Evolutionary conservation across 2,329 filamentous ascomycete species (phyloP), one percentile per base, ranked within the genome.

Genomic region (Sphaerulina musiva): DNA sequence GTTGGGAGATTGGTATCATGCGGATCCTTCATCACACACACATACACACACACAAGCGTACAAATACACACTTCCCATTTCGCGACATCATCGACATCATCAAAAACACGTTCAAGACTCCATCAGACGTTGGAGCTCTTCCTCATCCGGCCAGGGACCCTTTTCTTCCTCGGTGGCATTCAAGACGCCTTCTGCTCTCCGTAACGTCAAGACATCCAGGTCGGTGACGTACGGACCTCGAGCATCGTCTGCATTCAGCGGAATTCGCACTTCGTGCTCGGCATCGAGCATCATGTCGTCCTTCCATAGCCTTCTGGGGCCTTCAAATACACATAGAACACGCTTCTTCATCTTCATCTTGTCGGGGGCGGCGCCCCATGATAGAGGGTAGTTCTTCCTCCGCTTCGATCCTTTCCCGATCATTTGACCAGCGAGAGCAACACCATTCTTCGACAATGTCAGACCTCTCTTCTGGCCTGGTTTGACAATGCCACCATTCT

Each of bases 301-400:
- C 76, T 97, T 97, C 81, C 88, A 93, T 47, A 98, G 79, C 41
- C 92, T 84, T 50, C 91, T 84, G 12, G 80, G 80, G 0, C 93
- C 93, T 67, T 97, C 90, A 66, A 95, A 98, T 17, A 95, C 88
- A 60, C 89, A 89, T 66, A 97, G 79, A 52, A 96, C 89, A 29
- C 93, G 87, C 81, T 96, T 96, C 82, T 95, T 96, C 83, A 95
- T 95, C 68, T 87, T 95, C 89, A 97, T 95, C 76, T 93, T 90
- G 66, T 89, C 87, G 66, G 87, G 85, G 59, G 91, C 82, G 65
- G 91, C 93, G 49, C 93, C 92, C 93, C 93, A 98, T 1, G 87
- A 91, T 0, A 87, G 83, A 10, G 93, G 93, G 70, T 95, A 97
- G 70, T 95, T 89, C 70, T 90, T 91, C 62, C 90, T 84, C 78